A percentile compares a stretch with the other conserved stretches of the same genome.
Conservation (phyloP, 108 stramenopile genomes). For the Pseudonitzschia delicatissima region DNA sequence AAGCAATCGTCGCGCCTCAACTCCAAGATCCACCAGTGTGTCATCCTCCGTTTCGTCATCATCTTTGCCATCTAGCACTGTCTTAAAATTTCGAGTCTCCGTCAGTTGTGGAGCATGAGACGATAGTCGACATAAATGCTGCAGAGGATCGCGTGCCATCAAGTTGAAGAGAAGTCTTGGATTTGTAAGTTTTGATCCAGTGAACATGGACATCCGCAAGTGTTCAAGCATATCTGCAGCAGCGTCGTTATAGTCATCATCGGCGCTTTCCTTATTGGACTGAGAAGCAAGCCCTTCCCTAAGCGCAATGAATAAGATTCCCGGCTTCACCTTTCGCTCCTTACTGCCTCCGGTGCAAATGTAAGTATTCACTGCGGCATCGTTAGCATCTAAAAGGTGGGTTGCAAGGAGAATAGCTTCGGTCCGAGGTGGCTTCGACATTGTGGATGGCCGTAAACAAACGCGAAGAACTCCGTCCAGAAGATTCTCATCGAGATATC, state of each 20-base stretch:
- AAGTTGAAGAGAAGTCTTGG: constrained; percentile 37
- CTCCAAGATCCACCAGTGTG: constrained; percentile 28
- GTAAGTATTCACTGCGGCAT: constrained; percentile 36
- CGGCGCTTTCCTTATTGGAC: not conserved
- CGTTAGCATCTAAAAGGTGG: constrained; percentile 23
- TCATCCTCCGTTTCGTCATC: constrained; percentile 11
- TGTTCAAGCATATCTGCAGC: constrained; percentile 16
- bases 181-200: constrained; percentile 8
- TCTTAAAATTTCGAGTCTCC: constrained; percentile 14
- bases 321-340: constrained; percentile 49
- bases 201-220: constrained; percentile 4
- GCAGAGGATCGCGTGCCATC: constrained; percentile 47
- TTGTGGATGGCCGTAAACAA: constrained; percentile 15
- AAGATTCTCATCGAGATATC: constrained; percentile 33
- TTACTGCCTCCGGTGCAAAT: constrained; percentile 37
- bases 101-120: constrained; percentile 50
- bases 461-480: constrained; percentile 31
- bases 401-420: constrained; percentile 29
- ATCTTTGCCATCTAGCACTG: constrained; percentile 36
- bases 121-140: constrained; percentile 46
- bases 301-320: constrained; percentile 40
- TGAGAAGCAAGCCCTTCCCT: constrained; percentile 31
- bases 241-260: constrained; percentile 5
- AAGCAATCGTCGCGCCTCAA: constrained; percentile 57
- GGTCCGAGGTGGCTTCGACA: constrained; percentile 16